Base-by-base conservation (phyloP, 1,284 basidiomycete genomes). In the Sparassis latifolia region DNA sequence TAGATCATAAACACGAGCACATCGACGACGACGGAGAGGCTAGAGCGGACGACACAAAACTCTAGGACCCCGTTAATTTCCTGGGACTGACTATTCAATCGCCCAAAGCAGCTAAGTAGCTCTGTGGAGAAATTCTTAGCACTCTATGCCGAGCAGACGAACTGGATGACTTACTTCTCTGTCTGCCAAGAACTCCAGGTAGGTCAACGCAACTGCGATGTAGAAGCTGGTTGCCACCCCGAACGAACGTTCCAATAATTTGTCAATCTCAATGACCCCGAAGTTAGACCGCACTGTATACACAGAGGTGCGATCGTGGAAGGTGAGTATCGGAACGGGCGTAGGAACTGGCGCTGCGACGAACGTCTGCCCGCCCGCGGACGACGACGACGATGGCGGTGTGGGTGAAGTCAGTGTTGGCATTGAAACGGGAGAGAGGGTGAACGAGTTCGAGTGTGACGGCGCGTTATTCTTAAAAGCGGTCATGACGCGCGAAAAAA, bases 171-270 rank as follows among this genome's bases (percentile, higher is more conserved):
- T 57, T 53, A 86, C 88, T 71, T 89, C 87, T 58, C 84, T 73
- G 54, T 90, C 87, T 57, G 79, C 77, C 56, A 89, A 61, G 61
- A 86, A 89, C 52, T 86, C 86, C 20, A 86, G 66, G 62, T 89
- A 91, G 1, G 84, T 82, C 59, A 89, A 64, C 0, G 80, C 82
- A 42, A 87, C 71, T 2, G 85, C 78, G 42, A 89, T 70, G 81
- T 86, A 91, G 62, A 91, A 90, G 51, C 80, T 81, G 10, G 77
- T 76, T 45, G 89, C 85, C 33, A 90, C 77, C 10, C 87, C 88
- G 31, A 88, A 61, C 35, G 74, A 64, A n/a, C 70, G 66, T 49
- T 80, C 78, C 55, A 84, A 77, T 3, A 68, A 68, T 49, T 70
- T 68, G 45, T 87, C 77, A 32, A 90, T 66, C 62, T 86, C 84